These are phyloP conservation scores for Xylaria sp. DNA, from an alignment of 2,329 filamentous ascomycete species.

Conservation along the genomic window DNA sequence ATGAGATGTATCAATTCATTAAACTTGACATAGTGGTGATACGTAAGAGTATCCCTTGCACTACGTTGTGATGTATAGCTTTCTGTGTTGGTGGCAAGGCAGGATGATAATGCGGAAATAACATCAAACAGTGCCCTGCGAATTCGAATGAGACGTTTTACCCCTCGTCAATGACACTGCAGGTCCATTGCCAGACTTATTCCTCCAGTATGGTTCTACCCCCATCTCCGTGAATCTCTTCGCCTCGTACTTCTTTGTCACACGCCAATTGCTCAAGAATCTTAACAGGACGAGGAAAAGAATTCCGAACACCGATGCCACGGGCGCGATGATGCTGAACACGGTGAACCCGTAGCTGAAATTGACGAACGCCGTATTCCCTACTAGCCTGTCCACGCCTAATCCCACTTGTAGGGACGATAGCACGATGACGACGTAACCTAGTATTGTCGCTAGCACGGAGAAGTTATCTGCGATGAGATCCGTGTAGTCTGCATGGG, in stretches of 20 bases:
- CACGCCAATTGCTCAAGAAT: slow-evolving; percentile 45
- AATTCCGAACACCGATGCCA: slow-evolving; percentile 40
- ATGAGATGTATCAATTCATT: not conserved
- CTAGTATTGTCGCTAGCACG: slow-evolving; percentile 51
- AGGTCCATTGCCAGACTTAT: slow-evolving; percentile 15
- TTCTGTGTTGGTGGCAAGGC: not conserved
- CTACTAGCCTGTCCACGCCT: slow-evolving; percentile 40
- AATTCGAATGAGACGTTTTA: not conserved
- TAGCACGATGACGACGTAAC: slow-evolving; percentile 51
- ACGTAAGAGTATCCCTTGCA: not conserved
- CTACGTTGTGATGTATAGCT: not conserved
- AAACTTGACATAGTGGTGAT: not conserved
- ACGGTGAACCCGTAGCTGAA: slow-evolving; percentile 49
- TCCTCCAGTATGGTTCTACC: slow-evolving; percentile 45
- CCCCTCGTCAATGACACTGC: slow-evolving; percentile 4
- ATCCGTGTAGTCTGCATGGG: slow-evolving; percentile 49
- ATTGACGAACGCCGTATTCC: slow-evolving; percentile 43
- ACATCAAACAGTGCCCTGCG: slow-evolving; percentile 16
- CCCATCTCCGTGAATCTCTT: slow-evolving; percentile 46
- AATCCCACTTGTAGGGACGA: slow-evolving; percentile 49
- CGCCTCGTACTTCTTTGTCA: slow-evolving; percentile 42
- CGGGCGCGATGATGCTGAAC: slow-evolving; percentile 47
- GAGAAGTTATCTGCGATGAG: slow-evolving; percentile 55
- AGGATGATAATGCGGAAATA: not conserved
- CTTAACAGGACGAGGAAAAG: slow-evolving; percentile 40